Base-by-base conservation (phyloP, 306 rosid genomes). In the Glycine latifolia region DNA sequence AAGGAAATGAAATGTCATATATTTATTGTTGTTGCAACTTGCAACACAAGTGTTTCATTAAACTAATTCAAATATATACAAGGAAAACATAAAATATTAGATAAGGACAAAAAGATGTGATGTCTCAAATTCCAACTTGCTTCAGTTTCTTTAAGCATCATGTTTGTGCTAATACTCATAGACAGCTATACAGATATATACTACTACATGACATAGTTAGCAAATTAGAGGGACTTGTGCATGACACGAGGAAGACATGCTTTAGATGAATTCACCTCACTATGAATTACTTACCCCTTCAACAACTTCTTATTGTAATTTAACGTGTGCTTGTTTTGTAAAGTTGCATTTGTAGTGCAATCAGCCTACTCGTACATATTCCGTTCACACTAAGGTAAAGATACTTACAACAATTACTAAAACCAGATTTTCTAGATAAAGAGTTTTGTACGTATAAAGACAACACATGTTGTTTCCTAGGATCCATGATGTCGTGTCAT, bases 221-320 rank as follows among this genome's bases (percentile, higher is more conserved):
- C n/a, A 1, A 43, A 43, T 43, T 43, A 26, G 62, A 73, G 44
- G 6, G 61, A n/a, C 14, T 14, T n/a, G 1, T 6, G 6, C 31
- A 15, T n/a, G 72, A 67, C 50, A 15, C 10, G 56, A 2, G 82
- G 67, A 83, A 61, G 52, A 0, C 86, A 83, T 83, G 82, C 82
- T 82, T 3, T 12, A 49, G 41, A 61, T 39, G 63, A 7, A 46
- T 54, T 54, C 33, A 31, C 17, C 77, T 77, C 77, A 35, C 5
- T 1, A 56, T 9, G 81, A 4, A 82, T 75, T 54, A 13, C 17
- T 41, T 41, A 4, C 4, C 14, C 3, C 76, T 54, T 31, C 4
- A 66, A 44, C 80, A 71, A 26, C 3, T 17, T 33, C 11, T 26
- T 5, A 0, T 58, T 53, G 52, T 26, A 41, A 37, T 17, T 15